Evolutionary conservation across 139 green algal species (phyloP).

Genomic region (Chara braunii): DNA sequence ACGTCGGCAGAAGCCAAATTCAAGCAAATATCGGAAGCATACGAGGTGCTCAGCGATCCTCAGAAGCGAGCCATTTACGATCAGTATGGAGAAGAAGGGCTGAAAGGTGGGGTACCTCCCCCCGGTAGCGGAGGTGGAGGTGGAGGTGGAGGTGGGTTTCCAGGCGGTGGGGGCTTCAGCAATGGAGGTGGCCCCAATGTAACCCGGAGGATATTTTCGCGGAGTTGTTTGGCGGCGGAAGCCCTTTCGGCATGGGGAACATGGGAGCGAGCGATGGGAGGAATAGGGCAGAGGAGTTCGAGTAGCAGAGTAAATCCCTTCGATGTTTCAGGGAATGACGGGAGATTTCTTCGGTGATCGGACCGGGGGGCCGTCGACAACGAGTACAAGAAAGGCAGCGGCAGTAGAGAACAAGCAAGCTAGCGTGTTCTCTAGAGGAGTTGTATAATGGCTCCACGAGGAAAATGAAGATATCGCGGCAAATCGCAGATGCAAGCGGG

Average conservation of each 20-base stretch:
- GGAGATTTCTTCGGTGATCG: constrained; percentile 8
- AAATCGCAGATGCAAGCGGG: constrained; percentile 41
- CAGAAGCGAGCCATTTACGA: constrained; percentile 35
- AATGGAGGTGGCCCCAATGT: background rate
- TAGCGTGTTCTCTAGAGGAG: constrained; percentile 47
- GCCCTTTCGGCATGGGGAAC: constrained; percentile 2
- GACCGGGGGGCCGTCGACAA: background rate
- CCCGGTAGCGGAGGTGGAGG: constrained; percentile 2
- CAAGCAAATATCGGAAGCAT: constrained; percentile 39
- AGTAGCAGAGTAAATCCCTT: background rate
- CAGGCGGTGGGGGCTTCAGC: background rate
- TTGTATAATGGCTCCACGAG: constrained; percentile 53
- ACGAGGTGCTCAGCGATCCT: constrained; percentile 38
- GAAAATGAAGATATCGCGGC: constrained; percentile 52
- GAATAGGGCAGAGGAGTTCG: background rate
- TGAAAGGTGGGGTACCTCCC: constrained; percentile 16
- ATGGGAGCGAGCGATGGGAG: background rate
- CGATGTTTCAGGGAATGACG: background rate
- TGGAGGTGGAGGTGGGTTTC: background rate
- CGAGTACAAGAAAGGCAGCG: background rate
- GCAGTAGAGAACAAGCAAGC: constrained; percentile 29
- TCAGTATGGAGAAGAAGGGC: constrained; percentile 30
- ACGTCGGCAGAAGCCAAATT: constrained; percentile 24
- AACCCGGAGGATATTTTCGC: constrained; percentile 29
- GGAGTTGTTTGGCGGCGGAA: constrained; percentile 29